A percentile compares a stretch with the other conserved stretches of the same genome.
These are phyloP conservation scores for Simmondsia chinensis DNA, from an alignment of 148 eudicot genomes.

Conservation along the genomic window DNA sequence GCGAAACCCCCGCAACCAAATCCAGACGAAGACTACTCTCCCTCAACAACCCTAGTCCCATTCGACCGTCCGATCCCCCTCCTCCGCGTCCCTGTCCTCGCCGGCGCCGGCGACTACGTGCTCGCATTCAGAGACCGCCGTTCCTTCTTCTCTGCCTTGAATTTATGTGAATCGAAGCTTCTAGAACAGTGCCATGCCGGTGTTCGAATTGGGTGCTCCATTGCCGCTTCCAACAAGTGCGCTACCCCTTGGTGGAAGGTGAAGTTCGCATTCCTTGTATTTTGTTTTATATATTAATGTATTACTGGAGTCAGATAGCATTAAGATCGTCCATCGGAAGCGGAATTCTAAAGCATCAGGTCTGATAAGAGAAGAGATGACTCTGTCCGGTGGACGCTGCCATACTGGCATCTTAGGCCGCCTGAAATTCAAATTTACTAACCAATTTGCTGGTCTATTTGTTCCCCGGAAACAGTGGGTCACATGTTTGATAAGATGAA, in stretches of 20 bases:
- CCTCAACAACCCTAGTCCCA: conserved; percentile 35
- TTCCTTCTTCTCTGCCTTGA: conserved; percentile 37
- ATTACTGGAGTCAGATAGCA: too few species aligned
- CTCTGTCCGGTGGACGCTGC: conserved; percentile 15
- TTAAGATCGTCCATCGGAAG: too few species aligned
- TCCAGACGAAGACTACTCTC: conserved; percentile 34
- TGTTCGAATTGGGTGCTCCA: conserved; percentile 60
- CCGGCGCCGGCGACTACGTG: conserved; percentile 30
- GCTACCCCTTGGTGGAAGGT: conserved; percentile 69
- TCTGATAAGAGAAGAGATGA: too few species aligned
- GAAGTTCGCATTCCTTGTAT: too few species aligned
- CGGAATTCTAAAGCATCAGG: too few species aligned
- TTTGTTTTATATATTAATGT: too few species aligned
- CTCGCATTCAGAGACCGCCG: conserved; percentile 42
- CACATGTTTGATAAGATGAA: too few species aligned
- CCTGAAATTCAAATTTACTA: too few species aligned
- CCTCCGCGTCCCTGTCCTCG: conserved; percentile 45
- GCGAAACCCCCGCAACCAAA: conserved; percentile 7
- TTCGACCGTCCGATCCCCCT: conserved; percentile 52
- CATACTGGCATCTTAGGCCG: too few species aligned
- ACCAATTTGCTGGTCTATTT: too few species aligned
- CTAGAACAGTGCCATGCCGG: conserved; percentile 48
- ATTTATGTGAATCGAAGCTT: conserved; percentile 30
- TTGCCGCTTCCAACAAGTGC: conserved; percentile 55
- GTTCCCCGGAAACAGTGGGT: too few species aligned